Base-by-base conservation (phyloP, 2,329 filamentous ascomycete species). In the Fusarium sp. region DNA sequence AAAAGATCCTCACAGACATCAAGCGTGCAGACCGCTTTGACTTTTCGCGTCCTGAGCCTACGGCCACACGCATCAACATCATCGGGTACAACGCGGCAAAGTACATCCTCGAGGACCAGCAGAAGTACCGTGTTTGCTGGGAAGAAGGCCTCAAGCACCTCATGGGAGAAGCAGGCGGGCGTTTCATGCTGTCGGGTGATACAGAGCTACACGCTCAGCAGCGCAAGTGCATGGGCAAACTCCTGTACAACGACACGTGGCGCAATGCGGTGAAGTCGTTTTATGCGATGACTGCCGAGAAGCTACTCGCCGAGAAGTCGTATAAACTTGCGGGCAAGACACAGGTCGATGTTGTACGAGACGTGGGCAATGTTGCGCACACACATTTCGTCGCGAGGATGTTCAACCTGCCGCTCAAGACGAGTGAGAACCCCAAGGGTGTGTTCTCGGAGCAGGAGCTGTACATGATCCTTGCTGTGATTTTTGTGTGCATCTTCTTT, bases 341-440 rank as follows among this genome's bases (percentile, higher is more conserved):
- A 8, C 91, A 93, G 78, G 87, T 94, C 44, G 93, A 96, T 74
- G 85, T 95, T 8, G 84, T 93, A 15, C 88, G 91, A 30, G 91
- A 93, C 61, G 87, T 94, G 2, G 91, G 89, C 31, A 94, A 94
- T 77, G 81, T 93, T 31, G 87, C 86, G 0, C 91, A 91, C 11
- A 88, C 91, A 7, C 85, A 89, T 74, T 93, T 93, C 44, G 89
- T 88, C 1, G 84, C 91, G 6, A 86, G 87, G 9, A 85, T 86
- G 28, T 92, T 93, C 78, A 89, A 90, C 54, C 82, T 94, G 7
- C 91, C 92, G 0, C 83, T 94, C 42, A 93, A 93, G 83, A 91
- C 89, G 0, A 79, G 81, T 6, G 84, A 89, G 16, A 88, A 90
- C 56, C 88, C 89, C 6, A 88, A 86, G 72, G 92, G 91, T 6